Conservation (phyloP, 805 yeast species). For the Candida maris region DNA sequence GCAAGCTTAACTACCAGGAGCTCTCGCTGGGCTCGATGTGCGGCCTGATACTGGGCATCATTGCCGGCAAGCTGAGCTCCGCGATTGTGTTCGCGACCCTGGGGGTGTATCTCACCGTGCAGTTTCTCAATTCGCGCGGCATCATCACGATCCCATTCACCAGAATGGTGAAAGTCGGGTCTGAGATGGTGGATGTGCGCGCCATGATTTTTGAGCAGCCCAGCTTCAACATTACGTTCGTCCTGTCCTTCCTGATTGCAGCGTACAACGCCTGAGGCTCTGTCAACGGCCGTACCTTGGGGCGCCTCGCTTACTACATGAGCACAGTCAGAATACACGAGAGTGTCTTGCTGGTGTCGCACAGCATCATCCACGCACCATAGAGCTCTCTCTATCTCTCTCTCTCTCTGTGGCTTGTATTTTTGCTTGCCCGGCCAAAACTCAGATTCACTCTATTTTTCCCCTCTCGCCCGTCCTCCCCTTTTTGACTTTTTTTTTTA, state of each 20-base stretch:
- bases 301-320: too few relatives aligned
- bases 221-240: slow-evolving; percentile 56
- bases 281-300: too few relatives aligned
- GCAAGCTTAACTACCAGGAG: slow-evolving; percentile 55
- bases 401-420: too few relatives aligned
- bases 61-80: slow-evolving; percentile 58
- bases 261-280: slow-evolving; percentile 44
- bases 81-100: slow-evolving; percentile 49
- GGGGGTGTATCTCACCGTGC: slow-evolving; percentile 41
- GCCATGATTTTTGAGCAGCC: slow-evolving; percentile 55
- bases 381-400: too few relatives aligned
- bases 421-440: too few relatives aligned
- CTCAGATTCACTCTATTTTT: too few relatives aligned
- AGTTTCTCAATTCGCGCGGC: slow-evolving; percentile 55
- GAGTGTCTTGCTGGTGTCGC: too few relatives aligned
- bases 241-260: slow-evolving; percentile 52
- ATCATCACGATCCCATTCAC: slow-evolving; percentile 44
- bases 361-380: too few relatives aligned
- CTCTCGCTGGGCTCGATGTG: slow-evolving; percentile 60
- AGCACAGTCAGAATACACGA: too few relatives aligned
- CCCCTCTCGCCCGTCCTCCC: too few relatives aligned
- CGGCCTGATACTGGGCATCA: slow-evolving; percentile 55
- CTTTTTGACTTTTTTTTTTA: too few relatives aligned
- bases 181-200: slow-evolving; percentile 41
- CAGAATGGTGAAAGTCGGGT: slow-evolving; percentile 34